A percentile compares a stretch with the other conserved stretches of the same genome.
Evolutionary conservation across 257 asterid species (phyloP).

Genomic region (Thymus mandschuricus): DNA sequence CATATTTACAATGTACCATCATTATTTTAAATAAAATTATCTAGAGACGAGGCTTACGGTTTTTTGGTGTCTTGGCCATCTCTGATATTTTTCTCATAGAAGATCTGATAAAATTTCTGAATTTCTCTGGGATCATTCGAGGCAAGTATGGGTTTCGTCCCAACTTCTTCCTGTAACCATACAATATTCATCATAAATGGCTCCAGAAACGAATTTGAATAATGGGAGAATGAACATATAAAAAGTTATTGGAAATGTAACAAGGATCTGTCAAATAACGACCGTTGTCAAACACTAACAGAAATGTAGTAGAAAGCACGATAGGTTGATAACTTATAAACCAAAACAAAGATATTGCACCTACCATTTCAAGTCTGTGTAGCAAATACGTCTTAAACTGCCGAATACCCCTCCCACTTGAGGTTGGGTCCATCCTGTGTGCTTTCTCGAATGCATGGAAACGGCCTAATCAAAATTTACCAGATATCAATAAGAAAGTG

Average conservation of each 20-base stretch:
- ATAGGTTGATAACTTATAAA: constrained; percentile 24
- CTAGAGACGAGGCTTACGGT: constrained; percentile 64
- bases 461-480: constrained; percentile 62
- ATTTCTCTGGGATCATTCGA: constrained; percentile 70
- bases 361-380: constrained; percentile 82
- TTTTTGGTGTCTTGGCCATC: constrained; percentile 84
- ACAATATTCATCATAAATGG: constrained; percentile 26
- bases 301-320: constrained; percentile 1
- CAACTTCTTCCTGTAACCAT: constrained; percentile 74
- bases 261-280: constrained; percentile 9
- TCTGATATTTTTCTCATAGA: constrained; percentile 68
- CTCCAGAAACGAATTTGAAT: background rate
- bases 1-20: background rate
- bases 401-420: constrained; percentile 95
- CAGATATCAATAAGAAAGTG: constrained; percentile 18
- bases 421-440: constrained; percentile 81
- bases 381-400: constrained; percentile 92
- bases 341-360: constrained; percentile 30
- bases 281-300: constrained; percentile 7
- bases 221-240: constrained; percentile 6
- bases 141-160: constrained; percentile 55
- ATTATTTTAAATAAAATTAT: background rate
- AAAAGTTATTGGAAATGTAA: constrained; percentile 7
- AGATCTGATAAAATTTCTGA: constrained; percentile 66
- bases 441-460: constrained; percentile 97